Percentiles rank a stretch among this genome's conserved stretches.
phyloP scores from a whole-genome alignment of 2,329 filamentous ascomycete genomes.

The Colletotrichum destructivum region DNA sequence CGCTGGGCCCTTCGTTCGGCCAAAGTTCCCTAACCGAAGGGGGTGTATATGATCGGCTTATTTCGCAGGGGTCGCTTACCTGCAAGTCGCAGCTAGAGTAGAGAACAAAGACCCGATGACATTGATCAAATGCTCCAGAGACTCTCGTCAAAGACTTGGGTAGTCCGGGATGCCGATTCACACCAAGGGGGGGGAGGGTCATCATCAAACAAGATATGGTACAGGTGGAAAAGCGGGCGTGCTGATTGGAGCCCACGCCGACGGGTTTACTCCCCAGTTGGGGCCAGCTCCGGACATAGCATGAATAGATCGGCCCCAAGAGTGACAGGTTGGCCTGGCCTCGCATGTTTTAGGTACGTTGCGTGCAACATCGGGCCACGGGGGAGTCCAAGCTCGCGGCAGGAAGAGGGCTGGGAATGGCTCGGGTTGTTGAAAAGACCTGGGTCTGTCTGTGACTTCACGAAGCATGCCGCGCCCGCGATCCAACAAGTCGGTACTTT shows the following conservation, averaged over 20 bases:
- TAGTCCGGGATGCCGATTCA: slow-evolving; percentile 11
- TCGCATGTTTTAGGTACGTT: slow-evolving; percentile 49
- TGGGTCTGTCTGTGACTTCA: slow-evolving; percentile 3
- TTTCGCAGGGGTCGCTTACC: slow-evolving; percentile 19
- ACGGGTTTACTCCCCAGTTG: slow-evolving; percentile 31
- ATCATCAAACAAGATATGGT: slow-evolving; percentile 19
- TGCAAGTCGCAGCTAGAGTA: slow-evolving; percentile 15
- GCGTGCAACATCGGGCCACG: slow-evolving; percentile 44
- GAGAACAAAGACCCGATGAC: slow-evolving; percentile 13
- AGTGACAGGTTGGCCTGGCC: slow-evolving; percentile 33
- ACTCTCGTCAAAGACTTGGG: slow-evolving; percentile 5
- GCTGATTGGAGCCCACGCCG: slow-evolving; percentile 16
- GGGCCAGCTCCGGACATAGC: slow-evolving; percentile 29
- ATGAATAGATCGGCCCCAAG: slow-evolving; percentile 41
- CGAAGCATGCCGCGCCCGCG: slow-evolving; percentile 26
- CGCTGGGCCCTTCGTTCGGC: neutral
- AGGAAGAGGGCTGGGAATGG: slow-evolving; percentile 19
- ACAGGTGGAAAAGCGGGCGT: neutral
- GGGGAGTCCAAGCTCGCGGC: slow-evolving; percentile 32
- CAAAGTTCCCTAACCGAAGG: slow-evolving; percentile 3
- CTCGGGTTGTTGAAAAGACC: slow-evolving; percentile 25
- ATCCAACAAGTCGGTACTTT: slow-evolving; percentile 1
- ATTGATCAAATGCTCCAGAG: slow-evolving; percentile 5
- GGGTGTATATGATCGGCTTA: slow-evolving; percentile 26
- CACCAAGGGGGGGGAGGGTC: neutral